Evolutionary conservation across 169 alveolate genomes (phyloP), one percentile per base, ranked within the genome.

Genomic region (Cryptosporidium canis): DNA sequence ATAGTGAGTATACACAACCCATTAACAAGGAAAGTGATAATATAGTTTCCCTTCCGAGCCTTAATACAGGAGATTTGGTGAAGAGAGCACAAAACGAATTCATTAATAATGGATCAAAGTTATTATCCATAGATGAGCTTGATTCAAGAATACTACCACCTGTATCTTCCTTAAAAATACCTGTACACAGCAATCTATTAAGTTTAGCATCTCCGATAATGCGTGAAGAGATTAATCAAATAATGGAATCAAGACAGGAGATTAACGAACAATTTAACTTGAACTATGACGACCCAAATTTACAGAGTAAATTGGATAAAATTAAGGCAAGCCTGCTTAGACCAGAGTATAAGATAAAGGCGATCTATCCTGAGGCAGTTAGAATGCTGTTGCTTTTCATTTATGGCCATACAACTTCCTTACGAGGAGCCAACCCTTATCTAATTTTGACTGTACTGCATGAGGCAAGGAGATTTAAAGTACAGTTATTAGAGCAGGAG

Each of bases 211-310:
- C 87, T 3, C 87, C 87, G 14, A 61, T 77, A 18, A 77, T 77
- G 87, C 87, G 87, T n/a, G 87, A 58, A 16, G 87, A 77, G 45
- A 77, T 77, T 39, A 77, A 77, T 63, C 87, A 77, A 58, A 58
- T 77, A 12, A 77, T 77, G 87, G 87, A 77, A 58, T 77, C 72
- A 0, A 77, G 63, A 43, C 87, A 77, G 72, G 87, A 77, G 43
- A 39, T 77, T 8, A 77, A 77, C n/a, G 87, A 77, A 41, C 87
- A 77, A 56, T 77, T 58, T 44, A 77, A 55, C 41, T 44, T 77
- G 29, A 77, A 41, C n/a, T 41, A 77, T 18, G 72, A 55, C 39
- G 72, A 61, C 61, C 77, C 58, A 33, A 61, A 77, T 29, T 43
- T 77, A 58, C 68, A 77, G 21, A 41, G 16, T 24, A 77, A 61